Conservation (phyloP, 2,329 filamentous ascomycete species). For the Beauveria scarabaeidicola region DNA sequence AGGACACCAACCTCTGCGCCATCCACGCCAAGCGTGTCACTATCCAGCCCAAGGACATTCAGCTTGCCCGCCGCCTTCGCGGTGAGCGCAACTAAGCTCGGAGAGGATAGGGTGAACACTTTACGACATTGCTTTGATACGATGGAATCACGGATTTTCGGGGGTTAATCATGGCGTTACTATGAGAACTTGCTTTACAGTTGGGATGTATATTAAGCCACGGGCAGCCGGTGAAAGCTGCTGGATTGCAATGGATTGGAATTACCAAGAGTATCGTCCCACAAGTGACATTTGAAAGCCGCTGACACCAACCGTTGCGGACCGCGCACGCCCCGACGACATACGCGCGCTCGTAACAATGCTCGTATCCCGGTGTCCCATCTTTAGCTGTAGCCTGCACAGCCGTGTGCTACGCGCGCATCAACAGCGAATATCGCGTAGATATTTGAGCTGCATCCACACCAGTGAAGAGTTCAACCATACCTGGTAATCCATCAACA, state of each 20-base stretch:
- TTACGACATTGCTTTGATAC: constrained; percentile 35
- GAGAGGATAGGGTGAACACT: constrained; percentile 20
- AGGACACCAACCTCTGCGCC: constrained; percentile 75
- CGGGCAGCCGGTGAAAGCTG: constrained; percentile 27
- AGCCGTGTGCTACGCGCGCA: no score
- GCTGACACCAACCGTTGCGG: no score
- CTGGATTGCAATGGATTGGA: constrained; percentile 24
- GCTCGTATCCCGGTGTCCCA: no score
- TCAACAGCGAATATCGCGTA: no score
- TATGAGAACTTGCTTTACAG: constrained; percentile 31
- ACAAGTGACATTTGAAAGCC: neutral
- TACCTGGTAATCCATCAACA: no score
- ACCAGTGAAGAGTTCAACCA: no score
- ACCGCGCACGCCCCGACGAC: no score
- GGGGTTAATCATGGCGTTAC: constrained; percentile 40
- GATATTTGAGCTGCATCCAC: no score
- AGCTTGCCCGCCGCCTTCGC: constrained; percentile 89
- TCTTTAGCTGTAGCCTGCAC: no score
- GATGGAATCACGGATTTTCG: constrained; percentile 27
- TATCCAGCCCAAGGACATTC: constrained; percentile 96
- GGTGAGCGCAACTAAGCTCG: constrained; percentile 74
- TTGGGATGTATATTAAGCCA: constrained; percentile 35
- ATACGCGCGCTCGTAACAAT: no score
- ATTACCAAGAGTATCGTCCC: neutral
- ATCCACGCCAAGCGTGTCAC: constrained; percentile 99